Base-by-base conservation (phyloP, 2,329 filamentous ascomycete genomes). In the Geosmithia morbida region DNA sequence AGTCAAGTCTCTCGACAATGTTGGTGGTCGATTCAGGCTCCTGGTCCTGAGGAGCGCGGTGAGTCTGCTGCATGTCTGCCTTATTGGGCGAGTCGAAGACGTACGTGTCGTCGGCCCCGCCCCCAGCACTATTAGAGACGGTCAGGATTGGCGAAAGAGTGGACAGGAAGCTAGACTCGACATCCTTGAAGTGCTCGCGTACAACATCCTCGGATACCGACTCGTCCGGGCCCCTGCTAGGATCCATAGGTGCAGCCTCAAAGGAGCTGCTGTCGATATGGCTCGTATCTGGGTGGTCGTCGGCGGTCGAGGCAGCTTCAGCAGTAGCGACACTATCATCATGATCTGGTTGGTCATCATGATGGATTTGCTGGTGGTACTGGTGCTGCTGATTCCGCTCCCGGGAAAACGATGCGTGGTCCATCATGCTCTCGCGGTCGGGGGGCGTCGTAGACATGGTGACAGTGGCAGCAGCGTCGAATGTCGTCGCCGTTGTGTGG, bases 131-230 rank as follows among this genome's bases (percentile, higher is more conserved):
- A 33, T 66, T 62, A 10, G 66, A 61, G 46, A 69, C 64, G 29
- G 65, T 65, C 37, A 67, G 68, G 44, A 80, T 69, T 13, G 78
- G 77, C 7, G 78, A 81, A 6, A 75, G 58, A 6, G 71, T 69
- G 2, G 75, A 72, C 48, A 79, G 58, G 55, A 83, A 83, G 62
- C 79, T 83, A 33, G 79, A 82, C 56, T 83, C 79, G 51, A 81
- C 70, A 55, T 83, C 79, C 54, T 74, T 69, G 18, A 83, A 60
- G 56, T 81, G 77, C 48, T 71, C 69, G 51, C 70, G 67, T 18
- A 79, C 67, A 42, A 68, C 68, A 44, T 71, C 67, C 52, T 78
- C 74, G 42, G 70, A 70, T 41, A 75, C 58, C 3, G 72, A 74
- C 48, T 77, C 71, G 47, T 69, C 63, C 10, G 55, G 50, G 16